Percentiles rank a stretch among this genome's conserved stretches.
Conservation (phyloP, 208 protist species). For the Trypanosoma scelopori region DNA sequence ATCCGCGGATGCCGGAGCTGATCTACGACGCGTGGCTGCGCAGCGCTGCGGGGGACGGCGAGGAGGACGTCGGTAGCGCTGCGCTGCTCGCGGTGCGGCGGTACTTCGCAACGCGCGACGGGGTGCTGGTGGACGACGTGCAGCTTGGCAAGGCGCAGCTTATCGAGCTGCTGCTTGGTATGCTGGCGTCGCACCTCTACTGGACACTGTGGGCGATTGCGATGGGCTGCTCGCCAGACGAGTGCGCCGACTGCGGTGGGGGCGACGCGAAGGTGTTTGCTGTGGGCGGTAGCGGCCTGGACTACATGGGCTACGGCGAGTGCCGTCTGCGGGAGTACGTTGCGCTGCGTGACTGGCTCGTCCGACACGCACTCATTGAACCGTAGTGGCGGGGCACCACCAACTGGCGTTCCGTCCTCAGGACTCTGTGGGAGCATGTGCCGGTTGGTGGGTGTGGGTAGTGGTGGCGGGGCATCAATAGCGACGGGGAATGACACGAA, state of each 20-base stretch:
- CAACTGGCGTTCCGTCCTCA: too few relatives aligned
- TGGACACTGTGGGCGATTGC: conserved; percentile 82
- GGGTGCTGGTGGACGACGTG: conserved; percentile 12
- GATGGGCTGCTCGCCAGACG: conserved; percentile 64
- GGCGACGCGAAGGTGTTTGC: conserved; percentile 56
- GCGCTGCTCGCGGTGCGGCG: conserved; percentile 20
- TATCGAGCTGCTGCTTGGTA: conserved; percentile 72
- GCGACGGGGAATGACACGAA: too few relatives aligned
- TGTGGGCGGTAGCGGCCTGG: conserved; percentile 74
- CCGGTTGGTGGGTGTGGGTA: too few relatives aligned
- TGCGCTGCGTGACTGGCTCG: conserved; percentile 66
- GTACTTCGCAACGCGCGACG: conserved; percentile 26
- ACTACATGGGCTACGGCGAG: conserved; percentile 82
- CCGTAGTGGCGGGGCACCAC: too few relatives aligned
- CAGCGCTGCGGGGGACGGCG: conserved; percentile 2
- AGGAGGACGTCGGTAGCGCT: conserved; percentile 6
- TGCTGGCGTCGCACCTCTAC: conserved; percentile 71
- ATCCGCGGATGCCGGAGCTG: conserved; percentile 72
- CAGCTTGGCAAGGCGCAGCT: conserved; percentile 53
- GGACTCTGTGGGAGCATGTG: too few relatives aligned
- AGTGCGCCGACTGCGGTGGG: conserved; percentile 21
- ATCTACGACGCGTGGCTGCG: conserved; percentile 63
- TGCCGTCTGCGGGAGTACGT: conserved; percentile 79
- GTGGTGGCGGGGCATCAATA: too few relatives aligned
- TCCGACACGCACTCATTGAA: conserved; percentile 41